Evolutionary conservation across 805 yeast genomes (phyloP).

Genomic region (Starmera amethionina): DNA sequence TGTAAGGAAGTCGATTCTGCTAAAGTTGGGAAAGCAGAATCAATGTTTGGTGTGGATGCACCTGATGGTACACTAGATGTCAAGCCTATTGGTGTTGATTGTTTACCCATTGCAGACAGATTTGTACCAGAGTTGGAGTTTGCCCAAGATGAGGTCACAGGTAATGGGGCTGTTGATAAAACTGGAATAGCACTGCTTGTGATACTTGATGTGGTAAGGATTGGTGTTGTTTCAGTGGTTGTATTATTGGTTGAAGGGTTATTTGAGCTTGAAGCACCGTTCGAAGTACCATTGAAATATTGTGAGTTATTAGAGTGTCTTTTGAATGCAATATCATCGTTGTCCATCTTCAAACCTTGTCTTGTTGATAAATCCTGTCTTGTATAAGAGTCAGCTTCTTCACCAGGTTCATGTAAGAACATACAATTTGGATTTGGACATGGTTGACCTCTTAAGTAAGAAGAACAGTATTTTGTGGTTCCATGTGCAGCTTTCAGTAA

Average conservation of each 20-base stretch:
- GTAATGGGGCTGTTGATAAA: conserved; percentile 34
- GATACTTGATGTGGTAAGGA: background rate
- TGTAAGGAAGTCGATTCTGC: conserved; percentile 32
- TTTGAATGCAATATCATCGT: conserved; percentile 18
- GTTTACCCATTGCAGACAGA: too few relatives aligned
- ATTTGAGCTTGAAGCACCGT: background rate
- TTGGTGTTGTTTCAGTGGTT: background rate
- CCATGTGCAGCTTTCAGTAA: conserved; percentile 93
- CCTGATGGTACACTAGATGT: background rate
- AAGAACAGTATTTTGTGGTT: conserved; percentile 96
- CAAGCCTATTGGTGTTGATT: too few relatives aligned
- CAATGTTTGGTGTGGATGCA: conserved; percentile 26
- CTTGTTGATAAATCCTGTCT: conserved; percentile 79
- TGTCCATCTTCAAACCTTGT: conserved; percentile 47
- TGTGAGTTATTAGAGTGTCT: conserved; percentile 12
- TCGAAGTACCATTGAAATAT: conserved; percentile 1
- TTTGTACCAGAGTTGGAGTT: conserved; percentile 1
- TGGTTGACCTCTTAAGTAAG: conserved; percentile 86
- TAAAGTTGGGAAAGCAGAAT: conserved; percentile 50
- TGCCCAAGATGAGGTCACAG: conserved; percentile 69
- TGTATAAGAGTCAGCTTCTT: conserved; percentile 94
- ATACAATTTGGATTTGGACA: conserved; percentile 98
- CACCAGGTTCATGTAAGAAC: conserved; percentile 99
- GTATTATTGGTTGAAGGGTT: conserved; percentile 2
- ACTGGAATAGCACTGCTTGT: background rate